Conservation (phyloP, 2,329 filamentous ascomycete genomes). For the Dactylellina leptospora region DNA sequence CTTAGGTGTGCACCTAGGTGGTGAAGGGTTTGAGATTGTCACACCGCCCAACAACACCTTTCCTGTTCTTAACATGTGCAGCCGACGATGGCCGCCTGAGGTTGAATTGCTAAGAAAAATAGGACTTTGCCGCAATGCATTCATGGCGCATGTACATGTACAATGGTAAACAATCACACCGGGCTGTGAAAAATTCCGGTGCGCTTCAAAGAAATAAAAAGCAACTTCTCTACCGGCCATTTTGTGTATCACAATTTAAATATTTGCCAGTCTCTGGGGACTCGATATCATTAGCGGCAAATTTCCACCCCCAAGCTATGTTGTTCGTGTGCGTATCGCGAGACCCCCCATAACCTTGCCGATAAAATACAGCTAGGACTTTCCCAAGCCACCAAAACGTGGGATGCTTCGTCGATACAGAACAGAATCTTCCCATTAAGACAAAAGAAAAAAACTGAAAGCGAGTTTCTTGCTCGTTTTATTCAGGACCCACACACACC, state of each 20-base stretch:
- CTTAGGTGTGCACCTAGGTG: slow-evolving; percentile 32
- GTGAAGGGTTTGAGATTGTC: slow-evolving; percentile 31
- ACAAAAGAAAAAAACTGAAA: too few relatives aligned
- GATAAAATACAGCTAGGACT: slow-evolving; percentile 30
- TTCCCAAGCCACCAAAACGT: slow-evolving; percentile 49
- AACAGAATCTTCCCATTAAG: slow-evolving; percentile 31
- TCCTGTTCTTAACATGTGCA: slow-evolving; percentile 45
- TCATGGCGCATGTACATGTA: slow-evolving; percentile 10
- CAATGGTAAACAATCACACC: slow-evolving; percentile 26
- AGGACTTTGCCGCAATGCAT: slow-evolving; percentile 30
- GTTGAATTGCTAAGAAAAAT: slow-evolving; percentile 20
- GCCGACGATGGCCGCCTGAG: slow-evolving; percentile 45
- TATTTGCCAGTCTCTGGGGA: slow-evolving; percentile 1
- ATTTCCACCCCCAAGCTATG: slow-evolving; percentile 33
- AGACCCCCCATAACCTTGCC: slow-evolving; percentile 22
- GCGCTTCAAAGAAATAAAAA: slow-evolving; percentile 11
- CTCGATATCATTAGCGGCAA: slow-evolving; percentile 36
- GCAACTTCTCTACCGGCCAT: slow-evolving; percentile 23
- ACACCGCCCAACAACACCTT: slow-evolving; percentile 33
- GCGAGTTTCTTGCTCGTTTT: slow-evolving; percentile 20
- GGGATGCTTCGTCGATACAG: slow-evolving; percentile 33
- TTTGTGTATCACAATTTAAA: slow-evolving; percentile 29
- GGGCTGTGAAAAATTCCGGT: slow-evolving; percentile 7
- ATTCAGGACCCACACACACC: slow-evolving; percentile 26
- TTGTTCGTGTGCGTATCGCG: slow-evolving; percentile 12